Conservation (phyloP, 208 protist species). For the Herpetomonas samuelpessoai region DNA sequence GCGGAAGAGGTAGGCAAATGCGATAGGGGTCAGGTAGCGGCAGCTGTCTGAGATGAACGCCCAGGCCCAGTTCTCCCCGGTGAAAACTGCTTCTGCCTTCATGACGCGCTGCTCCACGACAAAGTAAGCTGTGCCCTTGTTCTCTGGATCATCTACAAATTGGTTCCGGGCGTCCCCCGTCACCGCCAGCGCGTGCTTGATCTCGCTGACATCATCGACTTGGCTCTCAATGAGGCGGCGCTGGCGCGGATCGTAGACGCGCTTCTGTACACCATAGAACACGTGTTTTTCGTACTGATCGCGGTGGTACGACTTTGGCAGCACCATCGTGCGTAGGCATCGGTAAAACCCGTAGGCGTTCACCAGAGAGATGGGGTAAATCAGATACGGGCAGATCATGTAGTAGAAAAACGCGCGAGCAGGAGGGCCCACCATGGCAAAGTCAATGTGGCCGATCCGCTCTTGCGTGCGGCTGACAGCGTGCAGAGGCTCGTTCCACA, state of each 20-base stretch:
- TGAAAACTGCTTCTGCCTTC: constrained; percentile 81
- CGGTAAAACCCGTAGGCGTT: constrained; percentile 78
- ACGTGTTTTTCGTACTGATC: constrained; percentile 73
- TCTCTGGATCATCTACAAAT: constrained; percentile 82
- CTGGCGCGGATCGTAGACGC: constrained; percentile 59
- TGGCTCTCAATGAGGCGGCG: constrained; percentile 53
- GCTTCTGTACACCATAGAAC: constrained; percentile 84
- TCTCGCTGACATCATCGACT: constrained; percentile 65
- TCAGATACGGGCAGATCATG: constrained; percentile 71
- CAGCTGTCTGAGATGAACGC: constrained; percentile 85
- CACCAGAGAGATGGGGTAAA: constrained; percentile 68
- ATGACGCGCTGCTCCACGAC: constrained; percentile 87
- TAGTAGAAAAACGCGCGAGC: constrained; percentile 76
- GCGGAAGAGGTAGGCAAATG: constrained; percentile 71
- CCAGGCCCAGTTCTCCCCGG: constrained; percentile 88
- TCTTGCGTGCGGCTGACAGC: constrained; percentile 69
- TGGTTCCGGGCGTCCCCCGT: constrained; percentile 53
- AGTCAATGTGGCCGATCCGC: constrained; percentile 83
- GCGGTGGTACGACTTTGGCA: constrained; percentile 65
- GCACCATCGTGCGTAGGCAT: constrained; percentile 59
- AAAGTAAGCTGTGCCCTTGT: constrained; percentile 63
- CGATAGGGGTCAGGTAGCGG: constrained; percentile 67
- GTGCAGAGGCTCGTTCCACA: constrained; percentile 78
- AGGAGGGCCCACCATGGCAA: constrained; percentile 76
- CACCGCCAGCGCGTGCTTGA: constrained; percentile 73